Base-by-base conservation (phyloP, 2,329 filamentous ascomycete species). In the Penicillium decumbens region DNA sequence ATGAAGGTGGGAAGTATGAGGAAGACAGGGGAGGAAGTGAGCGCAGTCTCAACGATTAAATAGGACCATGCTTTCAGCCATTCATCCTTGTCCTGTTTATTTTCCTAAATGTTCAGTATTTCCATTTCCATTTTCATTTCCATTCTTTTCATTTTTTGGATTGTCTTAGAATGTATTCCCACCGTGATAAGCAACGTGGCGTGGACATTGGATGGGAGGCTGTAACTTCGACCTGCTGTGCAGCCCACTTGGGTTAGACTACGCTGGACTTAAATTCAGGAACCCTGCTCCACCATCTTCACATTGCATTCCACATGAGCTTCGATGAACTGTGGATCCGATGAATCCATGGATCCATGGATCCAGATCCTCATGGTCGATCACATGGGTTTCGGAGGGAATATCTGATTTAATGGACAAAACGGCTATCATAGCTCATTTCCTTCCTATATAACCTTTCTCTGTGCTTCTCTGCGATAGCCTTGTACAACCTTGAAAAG, bases 311-410 rank as follows among this genome's bases (percentile, higher is more conserved):
- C 49, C 54, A 54, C 51, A 41, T 12, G 41, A 54, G 49, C 49
- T 50, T 53, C 33, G 29, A 43, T 45, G 25, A 45, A 41, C 42
- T 37, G 33, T 43, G 47, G 47, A 27, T 37, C 35, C 12, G 13
- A 24, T 47, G 28, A 29, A 47, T 24, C 20, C 45, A 23, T 23
- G 20, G 20, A 23, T 23, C 4, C 20, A 23, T 23, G 20, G 20
- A 23, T 23, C 20, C 20, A 23, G 20, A 23, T 23, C 20, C 20
- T 23, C 20, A 23, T 23, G 23, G 46, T 44, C 42, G 47, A 54
- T 57, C 49, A 55, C 54, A 54, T 57, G 54, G 51, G 43, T 41
- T 41, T 51, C 51, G 49, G 51, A 52, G 49, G 40, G 47, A 54
- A 51, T 45, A 40, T 15, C 35, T 41, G 40, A 45, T 50, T 45